phyloP scores from a whole-genome alignment of 2,329 filamentous ascomycete genomes.

The Curvularia verruculosa region DNA sequence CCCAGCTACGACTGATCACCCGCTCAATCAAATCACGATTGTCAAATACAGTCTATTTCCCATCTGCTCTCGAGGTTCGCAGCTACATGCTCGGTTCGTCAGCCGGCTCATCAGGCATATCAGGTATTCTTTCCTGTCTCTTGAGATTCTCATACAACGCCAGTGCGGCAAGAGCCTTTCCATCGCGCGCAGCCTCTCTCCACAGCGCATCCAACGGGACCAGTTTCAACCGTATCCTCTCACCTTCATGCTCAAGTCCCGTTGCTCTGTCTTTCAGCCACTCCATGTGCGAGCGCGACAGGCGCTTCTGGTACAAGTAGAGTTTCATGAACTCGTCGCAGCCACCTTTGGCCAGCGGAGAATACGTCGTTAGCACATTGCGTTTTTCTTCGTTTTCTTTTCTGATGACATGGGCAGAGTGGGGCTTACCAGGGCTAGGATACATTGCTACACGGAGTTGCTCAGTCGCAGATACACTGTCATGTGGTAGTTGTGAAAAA shows the following conservation, averaged over 20 bases:
- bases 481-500: constrained; percentile 27
- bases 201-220: constrained; percentile 59
- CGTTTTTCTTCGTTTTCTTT: constrained; percentile 40
- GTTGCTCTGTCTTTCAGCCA: constrained; percentile 60
- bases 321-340: constrained; percentile 66
- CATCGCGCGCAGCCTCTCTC: constrained; percentile 62
- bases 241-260: constrained; percentile 60
- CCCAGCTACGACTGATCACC: neutral
- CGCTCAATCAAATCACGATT: neutral
- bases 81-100: constrained; percentile 10
- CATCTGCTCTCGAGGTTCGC: neutral
- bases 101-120: constrained; percentile 26
- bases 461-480: neutral
- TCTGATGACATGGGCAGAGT: neutral
- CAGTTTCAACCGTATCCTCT: constrained; percentile 65
- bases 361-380: constrained; percentile 49
- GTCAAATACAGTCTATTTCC: neutral
- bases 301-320: constrained; percentile 61
- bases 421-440: constrained; percentile 5
- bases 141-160: constrained; percentile 62
- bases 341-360: constrained; percentile 54
- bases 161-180: constrained; percentile 62
- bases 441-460: constrained; percentile 1
- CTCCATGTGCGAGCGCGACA: constrained; percentile 56
- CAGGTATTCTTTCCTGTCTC: constrained; percentile 52